These are phyloP conservation scores for Aegilops umbellulata DNA, from an alignment of 176 grass and related monocot species.

Conservation along the genomic window DNA sequence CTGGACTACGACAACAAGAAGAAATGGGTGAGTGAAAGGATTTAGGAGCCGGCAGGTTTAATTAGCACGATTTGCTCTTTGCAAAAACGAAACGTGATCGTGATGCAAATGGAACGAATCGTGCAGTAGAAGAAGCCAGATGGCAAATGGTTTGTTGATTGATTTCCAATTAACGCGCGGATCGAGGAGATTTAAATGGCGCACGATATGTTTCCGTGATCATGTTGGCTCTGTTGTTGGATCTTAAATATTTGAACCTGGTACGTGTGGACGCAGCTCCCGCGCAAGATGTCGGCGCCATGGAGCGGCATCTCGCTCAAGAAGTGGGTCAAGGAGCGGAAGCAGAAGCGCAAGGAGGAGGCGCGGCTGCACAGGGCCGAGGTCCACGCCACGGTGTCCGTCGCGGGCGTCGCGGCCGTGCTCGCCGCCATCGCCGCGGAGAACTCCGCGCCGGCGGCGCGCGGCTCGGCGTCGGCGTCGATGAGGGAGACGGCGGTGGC, in stretches of 20 bases:
- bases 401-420: slow-evolving; percentile 80
- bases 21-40: slow-evolving; percentile 76
- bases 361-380: slow-evolving; percentile 78
- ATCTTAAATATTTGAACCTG: slow-evolving; percentile 17
- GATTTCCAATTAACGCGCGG: slow-evolving; percentile 7
- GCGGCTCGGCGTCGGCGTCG: slow-evolving; percentile 15
- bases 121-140: background rate
- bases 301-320: slow-evolving; percentile 81
- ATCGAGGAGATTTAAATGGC: slow-evolving; percentile 4
- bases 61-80: background rate
- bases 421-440: slow-evolving; percentile 85
- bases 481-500: slow-evolving; percentile 67
- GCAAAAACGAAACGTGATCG: background rate
- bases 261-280: slow-evolving; percentile 41
- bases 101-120: slow-evolving; percentile 16
- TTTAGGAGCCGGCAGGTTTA: background rate
- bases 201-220: background rate
- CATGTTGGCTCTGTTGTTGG: background rate
- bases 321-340: slow-evolving; percentile 97
- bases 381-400: slow-evolving; percentile 84
- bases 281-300: slow-evolving; percentile 59
- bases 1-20: slow-evolving; percentile 90
- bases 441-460: slow-evolving; percentile 34
- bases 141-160: background rate
- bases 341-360: slow-evolving; percentile 90